Evolutionary conservation across 2,329 filamentous ascomycete species (phyloP), one percentile per base, ranked within the genome.

Genomic region (Ascochyta pisi): DNA sequence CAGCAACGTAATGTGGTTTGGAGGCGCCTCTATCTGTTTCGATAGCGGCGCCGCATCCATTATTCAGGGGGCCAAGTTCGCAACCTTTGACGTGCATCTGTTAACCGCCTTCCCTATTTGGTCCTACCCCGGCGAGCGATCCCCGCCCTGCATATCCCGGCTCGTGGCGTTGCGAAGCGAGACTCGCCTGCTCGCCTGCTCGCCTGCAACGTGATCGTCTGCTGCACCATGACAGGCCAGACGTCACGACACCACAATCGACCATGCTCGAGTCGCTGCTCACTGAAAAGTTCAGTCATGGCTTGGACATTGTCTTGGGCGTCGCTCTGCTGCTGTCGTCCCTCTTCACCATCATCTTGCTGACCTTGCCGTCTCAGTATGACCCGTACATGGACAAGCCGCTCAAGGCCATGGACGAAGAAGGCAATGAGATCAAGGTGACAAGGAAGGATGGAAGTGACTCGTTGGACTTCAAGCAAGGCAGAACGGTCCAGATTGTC

Each of bases 401-500:
- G 24, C 45, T 58, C 16, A 61, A 57, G 39, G 57, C 64, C 31
- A 58, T 65, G n/a, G 64, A 68, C 38, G 65, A 66, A n/a, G 38
- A 67, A 44, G 67, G 69, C n/a, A 57, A 65, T 10, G 62, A 65
- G 27, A 41, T 65, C 26, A 55, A 67, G 34, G 49, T 56, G 47
- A 64, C 58, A 33, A 58, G 51, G 29, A 64, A 42, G 46, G 63
- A 71, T 51, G 67, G 62, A 13, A 67, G 63, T 39, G 57, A 66
- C 13, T 58, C 62, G 3, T n/a, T 54, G 19, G 40, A 50, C 26
- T 69, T 59, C 48, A 74, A 71, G 45, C 64, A 68, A 34, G 77
- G 82, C 54, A 77, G 79, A 33, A 83, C 82, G 0, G 84, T 94
- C 39, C 92, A 96, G 76, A 86, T 99, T 48, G 83, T 99, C 15